Base-by-base conservation (phyloP, 1,284 basidiomycete species). In the Boletus sp. region DNA sequence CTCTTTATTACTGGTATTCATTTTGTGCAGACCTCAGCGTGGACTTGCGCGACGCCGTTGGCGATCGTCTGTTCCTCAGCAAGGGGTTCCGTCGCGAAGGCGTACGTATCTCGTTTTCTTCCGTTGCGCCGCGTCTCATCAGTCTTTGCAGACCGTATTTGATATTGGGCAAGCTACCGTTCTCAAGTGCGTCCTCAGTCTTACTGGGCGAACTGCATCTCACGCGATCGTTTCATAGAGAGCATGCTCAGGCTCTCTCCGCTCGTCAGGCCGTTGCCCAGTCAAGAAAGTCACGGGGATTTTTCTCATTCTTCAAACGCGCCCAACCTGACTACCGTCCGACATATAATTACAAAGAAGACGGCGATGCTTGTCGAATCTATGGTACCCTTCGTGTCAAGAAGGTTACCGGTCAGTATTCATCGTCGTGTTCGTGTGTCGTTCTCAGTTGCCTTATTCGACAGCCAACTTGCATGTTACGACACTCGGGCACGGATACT, bases 401-500 rank as follows among this genome's bases (percentile, higher is more conserved):
- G 69, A 88, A 92, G 56, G 93, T 97, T 1, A 97, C 93, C 8
- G 87, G 84, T 82, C 49, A 47, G 67, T 51, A 12, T 38, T 1
- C 14, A 2, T 25, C 29, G 13, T 16, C 29, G 9, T 13, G 16
- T 40, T 16, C 17, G 4, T n/a, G 9, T 4, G 4, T 16, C 16
- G 16, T 43, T 29, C 25, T 46, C 34, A 46, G 1, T 10, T 9
- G 5, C 32, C 12, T 36, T 4, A n/a, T 17, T 55, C 48, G 14
- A 33, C 46, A 81, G 91, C 88, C 5, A 94, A 94, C 61, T 65
- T 94, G 40, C 91, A 94, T 58, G 77, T 94, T 41, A 97, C 95
- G 4, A 94, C 92, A 0, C 75, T 94, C 1, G 95, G 95, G 0
- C 94, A 98, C 66, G 95, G 94, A 13, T 99, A 98, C 64, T 75